Evolutionary conservation across 2,329 filamentous ascomycete species (phyloP), one percentile per base, ranked within the genome.

Genomic region (Rhynchosporium secalis): DNA sequence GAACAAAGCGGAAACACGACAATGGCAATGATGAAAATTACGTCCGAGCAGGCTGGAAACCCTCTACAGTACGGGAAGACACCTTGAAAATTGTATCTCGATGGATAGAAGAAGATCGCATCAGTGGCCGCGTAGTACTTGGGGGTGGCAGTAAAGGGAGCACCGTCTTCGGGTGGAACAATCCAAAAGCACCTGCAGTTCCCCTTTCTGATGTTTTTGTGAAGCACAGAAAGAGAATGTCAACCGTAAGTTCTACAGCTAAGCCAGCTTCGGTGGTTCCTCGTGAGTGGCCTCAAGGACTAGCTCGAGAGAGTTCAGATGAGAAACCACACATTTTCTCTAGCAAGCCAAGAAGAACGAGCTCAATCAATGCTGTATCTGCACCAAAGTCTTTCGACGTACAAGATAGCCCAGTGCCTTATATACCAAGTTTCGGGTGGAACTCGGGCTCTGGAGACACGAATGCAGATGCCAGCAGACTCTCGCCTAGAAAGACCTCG

Each of bases 31-130:
- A 85, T 56, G 83, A 86, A 8, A 82, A 80, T 65, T 89, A 88
- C 70, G 76, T 81, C 20, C 79, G 82, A 8, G 78, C 86, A n/a
- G 76, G 77, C 2, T 89, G 86, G 86, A 66, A 71, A 3, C 75
- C 77, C n/a, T 87, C 85, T 0, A 74, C 78, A 6, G 74, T 85
- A 1, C 83, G 83, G 29, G 73, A 75, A 12, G 80, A 84, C 8
- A 83, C 81, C 1, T 78, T 86, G 62, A 79, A 81, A 61, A 84
- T 85, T 46, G 85, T 89, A 20, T 79, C 82, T 31, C 79, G 84
- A 31, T 89, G 86, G 86, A 86, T 88, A 79, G 83, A 87, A 67
- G 83, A 88, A 68, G 85, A 86, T 67, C 83, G 83, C 0, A 82
- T 84, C 33, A 77, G 81, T 2, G 83, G 84, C 1, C 79, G 80